phyloP scores from a whole-genome alignment of 2,329 filamentous ascomycete species.

The Curvularia sp. region DNA sequence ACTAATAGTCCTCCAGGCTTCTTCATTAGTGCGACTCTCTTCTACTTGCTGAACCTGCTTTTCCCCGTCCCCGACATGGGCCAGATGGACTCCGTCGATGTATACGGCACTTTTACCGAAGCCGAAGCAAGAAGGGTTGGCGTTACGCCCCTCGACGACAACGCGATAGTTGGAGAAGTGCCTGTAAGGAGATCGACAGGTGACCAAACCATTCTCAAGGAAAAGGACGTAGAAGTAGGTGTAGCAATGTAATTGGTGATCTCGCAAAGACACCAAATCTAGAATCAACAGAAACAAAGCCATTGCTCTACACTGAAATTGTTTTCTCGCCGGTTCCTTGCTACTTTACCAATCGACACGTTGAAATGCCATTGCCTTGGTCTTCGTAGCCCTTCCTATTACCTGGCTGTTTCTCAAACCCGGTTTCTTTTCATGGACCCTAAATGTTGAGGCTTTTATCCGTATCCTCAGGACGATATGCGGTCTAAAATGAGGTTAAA shows the following conservation, averaged over 20 bases:
- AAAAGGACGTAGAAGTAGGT: slow-evolving; percentile 4
- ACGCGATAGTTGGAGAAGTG: not conserved
- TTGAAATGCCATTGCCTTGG: no score
- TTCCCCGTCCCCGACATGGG: slow-evolving; percentile 53
- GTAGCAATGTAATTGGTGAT: not conserved
- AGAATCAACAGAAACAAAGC: not conserved
- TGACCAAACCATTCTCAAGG: not conserved
- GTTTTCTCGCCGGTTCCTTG: not conserved
- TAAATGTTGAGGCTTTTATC: no score
- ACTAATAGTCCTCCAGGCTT: slow-evolving; percentile 43
- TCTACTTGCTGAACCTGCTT: slow-evolving; percentile 47
- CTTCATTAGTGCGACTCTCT: slow-evolving; percentile 47
- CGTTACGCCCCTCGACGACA: slow-evolving; percentile 41
- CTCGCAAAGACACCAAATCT: not conserved
- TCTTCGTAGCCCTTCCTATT: no score
- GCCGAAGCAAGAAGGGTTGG: slow-evolving; percentile 53
- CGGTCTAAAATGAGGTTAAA: no score
- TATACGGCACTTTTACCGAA: slow-evolving; percentile 56
- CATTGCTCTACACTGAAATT: not conserved
- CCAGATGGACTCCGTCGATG: slow-evolving; percentile 54
- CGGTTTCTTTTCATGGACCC: no score
- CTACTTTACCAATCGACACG: no score
- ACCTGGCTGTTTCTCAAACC: no score
- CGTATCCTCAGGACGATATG: no score
- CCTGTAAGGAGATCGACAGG: not conserved